These are phyloP conservation scores for Wilhelminamyces savonicus DNA, from an alignment of 805 yeast genomes.

Conservation along the genomic window DNA sequence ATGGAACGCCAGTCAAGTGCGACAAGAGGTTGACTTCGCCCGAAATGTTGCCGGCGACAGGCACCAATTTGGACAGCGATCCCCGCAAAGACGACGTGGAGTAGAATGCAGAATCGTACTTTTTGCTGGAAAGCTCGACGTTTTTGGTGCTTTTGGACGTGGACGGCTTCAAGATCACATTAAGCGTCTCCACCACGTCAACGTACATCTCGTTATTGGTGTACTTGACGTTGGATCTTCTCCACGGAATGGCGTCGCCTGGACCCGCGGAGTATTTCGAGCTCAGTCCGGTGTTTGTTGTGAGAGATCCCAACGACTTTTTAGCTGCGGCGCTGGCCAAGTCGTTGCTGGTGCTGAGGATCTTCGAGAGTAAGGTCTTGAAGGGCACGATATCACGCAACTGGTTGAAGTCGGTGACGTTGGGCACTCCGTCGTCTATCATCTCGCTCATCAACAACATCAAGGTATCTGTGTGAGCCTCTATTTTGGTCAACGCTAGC, in stretches of 20 bases:
- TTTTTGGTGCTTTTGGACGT: conserved; percentile 1
- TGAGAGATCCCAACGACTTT: conserved; percentile 13
- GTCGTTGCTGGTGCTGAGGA: conserved; percentile 38
- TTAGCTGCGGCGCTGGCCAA: conserved; percentile 22
- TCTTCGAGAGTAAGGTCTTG: conserved; percentile 47
- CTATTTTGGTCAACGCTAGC: conserved; percentile 52
- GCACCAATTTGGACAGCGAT: conserved; percentile 19
- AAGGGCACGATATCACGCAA: conserved; percentile 66
- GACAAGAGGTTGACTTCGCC: conserved; percentile 64
- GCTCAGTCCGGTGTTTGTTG: conserved; percentile 3
- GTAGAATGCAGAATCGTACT: conserved; percentile 19
- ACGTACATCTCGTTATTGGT: conserved; percentile 81
- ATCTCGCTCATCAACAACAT: conserved; percentile 68
- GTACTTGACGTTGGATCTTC: conserved; percentile 62
- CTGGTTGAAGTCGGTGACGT: conserved; percentile 63
- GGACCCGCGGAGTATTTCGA: background rate
- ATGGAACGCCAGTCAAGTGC: conserved; percentile 74
- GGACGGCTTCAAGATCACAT: conserved; percentile 39
- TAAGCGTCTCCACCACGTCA: conserved; percentile 66
- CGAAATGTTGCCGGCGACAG: conserved; percentile 47
- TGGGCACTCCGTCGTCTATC: conserved; percentile 73
- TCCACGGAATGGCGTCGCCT: conserved; percentile 57
- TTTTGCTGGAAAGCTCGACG: conserved; percentile 5
- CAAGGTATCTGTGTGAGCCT: conserved; percentile 64
- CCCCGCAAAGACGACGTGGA: conserved; percentile 8